A percentile compares a stretch with the other conserved stretches of the same genome.
phyloP scores from a whole-genome alignment of 306 rosid species.

The Coriaria nepalensis region DNA sequence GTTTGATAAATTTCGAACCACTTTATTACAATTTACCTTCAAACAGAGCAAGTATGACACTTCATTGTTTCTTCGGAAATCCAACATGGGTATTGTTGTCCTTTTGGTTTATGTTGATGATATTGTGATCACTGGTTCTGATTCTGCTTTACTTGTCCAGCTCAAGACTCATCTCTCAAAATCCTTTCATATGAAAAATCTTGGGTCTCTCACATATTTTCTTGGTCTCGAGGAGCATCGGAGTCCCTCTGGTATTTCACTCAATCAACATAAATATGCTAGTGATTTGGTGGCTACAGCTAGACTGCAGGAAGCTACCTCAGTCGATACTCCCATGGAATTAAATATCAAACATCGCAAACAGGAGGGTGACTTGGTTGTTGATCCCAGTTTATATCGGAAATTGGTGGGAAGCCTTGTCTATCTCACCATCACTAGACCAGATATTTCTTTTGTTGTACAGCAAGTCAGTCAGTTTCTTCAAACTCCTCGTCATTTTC shows the following conservation, averaged over 20 bases:
- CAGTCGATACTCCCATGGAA: conserved; percentile 1
- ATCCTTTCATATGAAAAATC: conserved; percentile 2
- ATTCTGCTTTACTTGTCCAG: neutral
- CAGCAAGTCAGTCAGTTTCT: neutral
- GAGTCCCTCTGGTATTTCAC: too few species aligned
- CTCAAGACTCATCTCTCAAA: neutral
- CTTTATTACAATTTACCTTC: too few species aligned
- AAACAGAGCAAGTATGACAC: neutral
- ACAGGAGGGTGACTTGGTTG: too few species aligned
- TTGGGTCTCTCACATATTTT: neutral
- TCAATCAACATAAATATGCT: too few species aligned
- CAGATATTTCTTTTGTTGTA: neutral
- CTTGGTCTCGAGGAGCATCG: too few species aligned
- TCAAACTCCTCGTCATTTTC: neutral
- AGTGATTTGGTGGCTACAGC: too few species aligned
- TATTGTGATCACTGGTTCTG: neutral
- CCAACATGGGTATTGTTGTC: conserved; percentile 3
- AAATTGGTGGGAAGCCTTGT: conserved; percentile 1
- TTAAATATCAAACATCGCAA: too few species aligned
- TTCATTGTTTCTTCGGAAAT: neutral
- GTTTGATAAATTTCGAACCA: too few species aligned
- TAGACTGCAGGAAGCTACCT: too few species aligned
- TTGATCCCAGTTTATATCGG: neutral
- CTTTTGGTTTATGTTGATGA: neutral
- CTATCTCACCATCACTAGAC: conserved; percentile 6